Base-by-base conservation (phyloP, 1,284 basidiomycete genomes). In the Trichosporon sp. region DNA sequence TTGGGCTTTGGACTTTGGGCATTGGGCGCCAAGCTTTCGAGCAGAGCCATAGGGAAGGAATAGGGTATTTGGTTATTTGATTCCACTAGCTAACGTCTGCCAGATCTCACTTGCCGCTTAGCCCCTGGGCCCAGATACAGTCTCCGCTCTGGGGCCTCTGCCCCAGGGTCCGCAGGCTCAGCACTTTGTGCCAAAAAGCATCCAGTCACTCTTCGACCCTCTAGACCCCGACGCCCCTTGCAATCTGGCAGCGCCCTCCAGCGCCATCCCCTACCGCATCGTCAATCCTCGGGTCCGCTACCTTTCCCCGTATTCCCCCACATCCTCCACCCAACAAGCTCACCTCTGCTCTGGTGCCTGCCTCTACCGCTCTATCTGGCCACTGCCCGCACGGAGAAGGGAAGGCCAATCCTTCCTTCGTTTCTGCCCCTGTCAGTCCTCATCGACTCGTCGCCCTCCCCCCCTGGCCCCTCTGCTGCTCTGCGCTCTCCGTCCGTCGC, bases 31-130 rank as follows among this genome's bases (percentile, higher is more conserved):
- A 37, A 43, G 40, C 40, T 11, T 16, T 43, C 11, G 43, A 46
- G 43, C 43, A 16, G 43, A 46, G 43, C 16, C 16, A 21, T 1
- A 16, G 21, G 10, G 6, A 26, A 54, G 51, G 19, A 54, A 8
- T 54, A 54, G 51, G 51, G 51, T 21, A 54, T 54, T 21, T 54
- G 51, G 51, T 54, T 54, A 35, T 61, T 61, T 61, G 56, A 31
- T 61, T 61, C 56, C 56, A 32, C 32, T 12, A 61, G 56, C 51
- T 54, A 54, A 54, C 51, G 51, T 21, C 51, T 54, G 51, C 51
- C 56, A 61, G 56, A 61, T 61, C 56, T 61, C 56, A 32, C 56
- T 61, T 61, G 31, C 56, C 31, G 56, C 56, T 61, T 35, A 7
- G 26, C 31, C 56, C 56, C 56, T 35, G 56, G 56, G 26, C 26